These are phyloP conservation scores for Stenocarpella maydis DNA, from an alignment of 2,329 filamentous ascomycete species.

Conservation along the genomic window DNA sequence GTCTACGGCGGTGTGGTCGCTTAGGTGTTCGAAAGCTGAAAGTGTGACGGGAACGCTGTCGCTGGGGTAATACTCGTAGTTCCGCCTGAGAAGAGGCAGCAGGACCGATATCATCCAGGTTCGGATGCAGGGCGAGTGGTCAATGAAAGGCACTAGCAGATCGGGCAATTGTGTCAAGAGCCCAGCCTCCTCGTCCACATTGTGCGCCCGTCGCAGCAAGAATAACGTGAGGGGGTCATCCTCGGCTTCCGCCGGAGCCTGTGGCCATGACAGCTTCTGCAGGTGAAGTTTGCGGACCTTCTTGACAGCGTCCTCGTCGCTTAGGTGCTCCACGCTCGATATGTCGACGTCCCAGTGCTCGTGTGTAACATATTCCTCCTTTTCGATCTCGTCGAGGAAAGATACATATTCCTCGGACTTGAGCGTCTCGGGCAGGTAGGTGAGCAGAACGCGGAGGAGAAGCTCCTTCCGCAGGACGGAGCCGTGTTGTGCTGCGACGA, in stretches of 20 bases:
- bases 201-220: slow-evolving; percentile 71
- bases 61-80: slow-evolving; percentile 73
- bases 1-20: slow-evolving; percentile 65
- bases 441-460: slow-evolving; percentile 76
- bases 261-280: slow-evolving; percentile 61
- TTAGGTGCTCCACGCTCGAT: slow-evolving; percentile 63
- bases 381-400: slow-evolving; percentile 66
- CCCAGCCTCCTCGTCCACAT: slow-evolving; percentile 77
- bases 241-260: slow-evolving; percentile 55
- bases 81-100: slow-evolving; percentile 73
- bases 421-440: slow-evolving; percentile 77
- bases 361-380: slow-evolving; percentile 53
- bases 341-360: slow-evolving; percentile 60
- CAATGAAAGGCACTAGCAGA: slow-evolving; percentile 74
- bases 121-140: slow-evolving; percentile 66
- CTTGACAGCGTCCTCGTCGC: slow-evolving; percentile 70
- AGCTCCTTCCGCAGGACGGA: slow-evolving; percentile 70
- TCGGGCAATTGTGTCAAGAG: slow-evolving; percentile 72
- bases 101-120: slow-evolving; percentile 75
- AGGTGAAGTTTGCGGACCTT: slow-evolving; percentile 70
- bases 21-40: slow-evolving; percentile 68
- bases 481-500: slow-evolving; percentile 64
- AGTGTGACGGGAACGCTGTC: slow-evolving; percentile 60
- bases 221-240: slow-evolving; percentile 69
- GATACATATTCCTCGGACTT: slow-evolving; percentile 69